phyloP scores from a whole-genome alignment of 2,329 filamentous ascomycete species.

The Ophiocordyceps unilateralis region DNA sequence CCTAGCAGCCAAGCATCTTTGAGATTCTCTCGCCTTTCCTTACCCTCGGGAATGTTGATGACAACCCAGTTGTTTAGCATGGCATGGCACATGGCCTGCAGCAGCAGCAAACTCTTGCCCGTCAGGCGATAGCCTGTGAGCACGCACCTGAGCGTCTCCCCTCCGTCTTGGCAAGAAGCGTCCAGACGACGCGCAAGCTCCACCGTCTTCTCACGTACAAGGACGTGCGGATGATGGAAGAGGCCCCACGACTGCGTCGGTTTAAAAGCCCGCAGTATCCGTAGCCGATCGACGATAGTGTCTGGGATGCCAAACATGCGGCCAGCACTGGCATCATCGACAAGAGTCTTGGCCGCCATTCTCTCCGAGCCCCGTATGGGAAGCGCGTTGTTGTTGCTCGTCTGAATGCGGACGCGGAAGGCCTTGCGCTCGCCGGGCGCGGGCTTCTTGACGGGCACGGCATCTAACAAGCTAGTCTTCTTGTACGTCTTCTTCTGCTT shows the following conservation, averaged over 20 bases:
- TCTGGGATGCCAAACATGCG: constrained; percentile 54
- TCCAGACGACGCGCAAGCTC: constrained; percentile 50
- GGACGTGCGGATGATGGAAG: constrained; percentile 64
- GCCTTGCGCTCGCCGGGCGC: constrained; percentile 70
- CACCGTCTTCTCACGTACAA: constrained; percentile 65
- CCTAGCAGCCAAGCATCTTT: background rate
- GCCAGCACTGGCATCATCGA: constrained; percentile 38
- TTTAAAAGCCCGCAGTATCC: constrained; percentile 82
- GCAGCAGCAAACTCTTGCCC: constrained; percentile 74
- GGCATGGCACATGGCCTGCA: constrained; percentile 71
- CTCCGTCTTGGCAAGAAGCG: constrained; percentile 25
- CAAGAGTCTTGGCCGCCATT: constrained; percentile 36
- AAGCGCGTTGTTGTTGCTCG: constrained; percentile 88
- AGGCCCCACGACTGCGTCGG: constrained; percentile 72
- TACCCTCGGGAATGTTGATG: constrained; percentile 78
- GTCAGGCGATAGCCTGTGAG: constrained; percentile 56
- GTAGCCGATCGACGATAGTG: constrained; percentile 58
- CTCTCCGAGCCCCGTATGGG: constrained; percentile 52
- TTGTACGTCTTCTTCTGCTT: constrained; percentile 34
- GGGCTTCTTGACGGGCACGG: constrained; percentile 34
- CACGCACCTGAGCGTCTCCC: constrained; percentile 44
- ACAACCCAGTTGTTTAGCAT: constrained; percentile 78
- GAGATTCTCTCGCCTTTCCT: constrained; percentile 7
- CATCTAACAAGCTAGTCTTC: constrained; percentile 16
- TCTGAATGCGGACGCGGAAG: constrained; percentile 70